Evolutionary conservation across 306 rosid species (phyloP), one percentile per base, ranked within the genome.

Genomic region (Parietaria judaica): DNA sequence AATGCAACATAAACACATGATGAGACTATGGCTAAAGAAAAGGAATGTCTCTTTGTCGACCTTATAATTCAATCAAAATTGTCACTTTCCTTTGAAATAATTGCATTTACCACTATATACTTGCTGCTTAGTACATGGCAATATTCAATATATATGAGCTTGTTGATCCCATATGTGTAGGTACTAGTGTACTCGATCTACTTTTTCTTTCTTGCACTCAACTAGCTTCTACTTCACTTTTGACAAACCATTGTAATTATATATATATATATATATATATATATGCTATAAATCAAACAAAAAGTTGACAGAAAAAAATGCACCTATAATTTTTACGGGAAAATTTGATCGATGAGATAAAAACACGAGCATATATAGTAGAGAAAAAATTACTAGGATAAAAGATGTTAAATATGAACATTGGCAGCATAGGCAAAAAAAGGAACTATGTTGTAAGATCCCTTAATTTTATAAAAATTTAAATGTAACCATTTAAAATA

Each of bases 31-130:
- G 47, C 41, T 35, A 34, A 16, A 5, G 63, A 58, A 58, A 58
- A 58, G 48, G 63, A 58, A 58, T 58, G 63, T 58, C 63, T 58
- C 63, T 58, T 16, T 44, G 63, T 38, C 63, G 63, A 13, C 48
- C 63, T 37, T 58, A 58, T 58, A 58, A 58, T 58, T 58, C 48
- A 58, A 41, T n/a, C 23, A 58, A 58, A 15, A 34, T 56, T 56
- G 60, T 56, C 45, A 9, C 60, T 31, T 56, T 56, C 60, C 16
- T n/a, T 34, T 6, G 34, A 56, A 58, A 58, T 58, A 37, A 39
- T 58, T 37, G 63, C 41, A 1, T 15, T 10, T 35, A 31, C 6
- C 14, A 10, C 5, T 58, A 37, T 39, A 14, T 39, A 56, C 39
- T 56, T 56, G 60, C 37, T 31, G 41, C 34, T 4, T 23, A 55